phyloP scores from a whole-genome alignment of 257 asterid genomes.

The Nicotiana undulata region DNA sequence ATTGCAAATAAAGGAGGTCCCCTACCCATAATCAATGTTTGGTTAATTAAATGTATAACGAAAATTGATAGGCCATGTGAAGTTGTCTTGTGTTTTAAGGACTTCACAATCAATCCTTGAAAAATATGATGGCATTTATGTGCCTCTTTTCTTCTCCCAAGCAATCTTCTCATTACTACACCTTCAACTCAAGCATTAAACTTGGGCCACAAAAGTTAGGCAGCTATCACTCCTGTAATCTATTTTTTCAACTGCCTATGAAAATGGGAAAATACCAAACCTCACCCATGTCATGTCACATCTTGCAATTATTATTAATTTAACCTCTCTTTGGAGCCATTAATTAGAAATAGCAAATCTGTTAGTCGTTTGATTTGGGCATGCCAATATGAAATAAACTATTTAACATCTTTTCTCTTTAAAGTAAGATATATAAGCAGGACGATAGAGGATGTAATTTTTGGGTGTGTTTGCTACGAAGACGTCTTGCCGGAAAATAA shows the following conservation, averaged over 20 bases:
- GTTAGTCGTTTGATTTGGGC: neutral
- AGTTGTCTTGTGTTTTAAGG: neutral
- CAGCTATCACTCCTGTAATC: neutral
- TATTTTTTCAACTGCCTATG: neutral
- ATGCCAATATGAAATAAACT: neutral
- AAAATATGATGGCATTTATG: neutral
- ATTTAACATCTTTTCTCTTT: too few species aligned
- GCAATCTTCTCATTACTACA: conserved; percentile 2
- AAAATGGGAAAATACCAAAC: neutral
- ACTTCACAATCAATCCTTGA: conserved; percentile 2
- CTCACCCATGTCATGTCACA: neutral
- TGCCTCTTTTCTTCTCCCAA: neutral
- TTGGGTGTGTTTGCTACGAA: too few species aligned
- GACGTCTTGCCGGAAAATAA: too few species aligned
- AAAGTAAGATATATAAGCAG: too few species aligned
- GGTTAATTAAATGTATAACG: neutral
- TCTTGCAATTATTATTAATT: neutral
- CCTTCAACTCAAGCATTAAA: neutral
- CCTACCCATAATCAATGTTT: neutral
- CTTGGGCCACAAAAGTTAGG: neutral
- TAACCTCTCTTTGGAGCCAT: neutral
- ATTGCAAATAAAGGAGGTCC: neutral
- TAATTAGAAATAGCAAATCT: neutral
- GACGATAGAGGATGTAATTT: too few species aligned
- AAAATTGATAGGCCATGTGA: conserved; percentile 4